These are phyloP conservation scores for Venturia nashicola DNA, from an alignment of 2,329 filamentous ascomycete genomes.

Conservation along the genomic window DNA sequence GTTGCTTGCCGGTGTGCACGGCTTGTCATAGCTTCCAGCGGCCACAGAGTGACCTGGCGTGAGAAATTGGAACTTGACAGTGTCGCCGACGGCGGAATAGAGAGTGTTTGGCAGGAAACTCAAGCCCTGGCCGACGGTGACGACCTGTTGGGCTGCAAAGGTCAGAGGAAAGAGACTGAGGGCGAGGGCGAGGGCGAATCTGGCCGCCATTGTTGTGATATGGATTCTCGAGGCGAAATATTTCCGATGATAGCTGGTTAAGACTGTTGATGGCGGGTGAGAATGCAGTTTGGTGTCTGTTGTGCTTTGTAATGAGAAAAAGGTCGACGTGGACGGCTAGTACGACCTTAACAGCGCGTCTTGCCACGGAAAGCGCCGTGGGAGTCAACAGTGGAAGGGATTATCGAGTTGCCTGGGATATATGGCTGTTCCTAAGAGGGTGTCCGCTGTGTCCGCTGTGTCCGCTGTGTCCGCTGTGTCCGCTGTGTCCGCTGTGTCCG, in stretches of 20 bases:
- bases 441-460: too few relatives aligned
- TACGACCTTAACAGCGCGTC: neutral
- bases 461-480: too few relatives aligned
- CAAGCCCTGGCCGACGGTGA: slow-evolving; percentile 11
- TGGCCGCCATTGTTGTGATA: neutral
- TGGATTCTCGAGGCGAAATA: neutral
- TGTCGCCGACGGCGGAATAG: slow-evolving; percentile 23
- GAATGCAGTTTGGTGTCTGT: neutral
- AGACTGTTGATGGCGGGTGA: neutral
- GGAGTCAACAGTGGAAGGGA: neutral
- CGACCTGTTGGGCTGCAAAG: neutral
- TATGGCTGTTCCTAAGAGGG: too few relatives aligned
- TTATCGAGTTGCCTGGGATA: neutral
- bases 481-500: too few relatives aligned
- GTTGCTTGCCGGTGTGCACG: slow-evolving; percentile 20
- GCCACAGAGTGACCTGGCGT: slow-evolving; percentile 27
- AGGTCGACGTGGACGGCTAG: neutral
- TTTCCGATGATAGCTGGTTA: neutral
- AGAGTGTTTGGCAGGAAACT: slow-evolving; percentile 23
- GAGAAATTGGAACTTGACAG: slow-evolving; percentile 26
- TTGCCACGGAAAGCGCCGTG: neutral
- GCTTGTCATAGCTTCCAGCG: slow-evolving; percentile 21
- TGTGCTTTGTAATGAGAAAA: neutral
- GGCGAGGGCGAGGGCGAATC: neutral
- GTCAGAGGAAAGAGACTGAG: neutral